Conservation (phyloP, 2,329 filamentous ascomycete species). For the Fusarium nanum region DNA sequence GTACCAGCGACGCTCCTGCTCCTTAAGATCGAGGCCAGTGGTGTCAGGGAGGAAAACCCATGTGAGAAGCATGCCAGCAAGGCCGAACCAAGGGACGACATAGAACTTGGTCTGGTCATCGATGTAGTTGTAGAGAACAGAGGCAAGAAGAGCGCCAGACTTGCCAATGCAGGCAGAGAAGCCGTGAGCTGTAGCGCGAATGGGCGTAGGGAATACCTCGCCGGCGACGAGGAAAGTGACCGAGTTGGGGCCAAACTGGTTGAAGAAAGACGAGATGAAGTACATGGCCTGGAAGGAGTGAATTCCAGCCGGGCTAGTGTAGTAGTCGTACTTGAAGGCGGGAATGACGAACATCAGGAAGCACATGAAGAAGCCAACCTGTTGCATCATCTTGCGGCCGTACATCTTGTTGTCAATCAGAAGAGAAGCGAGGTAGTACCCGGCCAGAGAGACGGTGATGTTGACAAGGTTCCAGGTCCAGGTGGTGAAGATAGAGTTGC, state of each 20-base stretch:
- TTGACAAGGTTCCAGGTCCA: slow-evolving; percentile 97
- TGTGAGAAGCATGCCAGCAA: slow-evolving; percentile 86
- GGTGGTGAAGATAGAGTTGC: slow-evolving; percentile 80
- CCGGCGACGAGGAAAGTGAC: slow-evolving; percentile 97
- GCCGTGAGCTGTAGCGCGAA: slow-evolving; percentile 93
- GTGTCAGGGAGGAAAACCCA: slow-evolving; percentile 93
- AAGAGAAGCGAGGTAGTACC: slow-evolving; percentile 91
- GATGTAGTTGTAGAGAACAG: slow-evolving; percentile 96
- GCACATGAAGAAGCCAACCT: slow-evolving; percentile 90
- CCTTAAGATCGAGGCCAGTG: slow-evolving; percentile 94
- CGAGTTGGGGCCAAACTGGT: slow-evolving; percentile 96
- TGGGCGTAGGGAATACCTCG: slow-evolving; percentile 94
- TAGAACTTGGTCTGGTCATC: slow-evolving; percentile 85
- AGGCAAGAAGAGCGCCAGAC: slow-evolving; percentile 85
- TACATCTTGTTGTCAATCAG: slow-evolving; percentile 97
- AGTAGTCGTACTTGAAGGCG: slow-evolving; percentile 89
- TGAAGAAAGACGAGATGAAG: slow-evolving; percentile 98
- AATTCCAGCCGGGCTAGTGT: slow-evolving; percentile 76
- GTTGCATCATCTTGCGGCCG: slow-evolving; percentile 96
- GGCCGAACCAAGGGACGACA: slow-evolving; percentile 95
- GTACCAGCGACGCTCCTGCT: slow-evolving; percentile 93
- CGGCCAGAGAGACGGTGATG: slow-evolving; percentile 83
- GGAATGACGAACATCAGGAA: slow-evolving; percentile 95
- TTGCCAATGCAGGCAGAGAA: slow-evolving; percentile 95
- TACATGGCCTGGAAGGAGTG: slow-evolving; percentile 98